Evolutionary conservation across 2,329 filamentous ascomycete species (phyloP).

Genomic region (Cytospora paraplurivora): DNA sequence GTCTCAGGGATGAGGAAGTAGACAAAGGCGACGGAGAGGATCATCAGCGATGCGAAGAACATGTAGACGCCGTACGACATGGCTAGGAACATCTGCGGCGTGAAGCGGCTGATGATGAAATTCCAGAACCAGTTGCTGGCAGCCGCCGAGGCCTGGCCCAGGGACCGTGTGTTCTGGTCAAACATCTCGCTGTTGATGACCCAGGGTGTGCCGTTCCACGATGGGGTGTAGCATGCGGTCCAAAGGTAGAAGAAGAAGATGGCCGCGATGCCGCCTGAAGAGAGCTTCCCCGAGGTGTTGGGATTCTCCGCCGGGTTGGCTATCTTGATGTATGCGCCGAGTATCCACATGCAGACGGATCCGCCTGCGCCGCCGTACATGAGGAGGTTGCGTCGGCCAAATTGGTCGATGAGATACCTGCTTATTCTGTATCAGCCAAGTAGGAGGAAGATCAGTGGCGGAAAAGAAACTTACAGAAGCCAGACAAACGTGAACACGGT

Average conservation of each 20-base stretch:
- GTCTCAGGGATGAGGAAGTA: conserved; percentile 68
- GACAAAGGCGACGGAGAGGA: conserved; percentile 59
- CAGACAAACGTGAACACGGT: conserved; percentile 68
- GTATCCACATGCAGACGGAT: conserved; percentile 66
- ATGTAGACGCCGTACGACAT: conserved; percentile 68
- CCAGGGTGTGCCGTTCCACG: conserved; percentile 76
- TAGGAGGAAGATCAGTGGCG: conserved; percentile 41
- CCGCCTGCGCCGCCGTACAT: conserved; percentile 63
- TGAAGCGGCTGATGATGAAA: conserved; percentile 69
- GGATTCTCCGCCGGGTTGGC: conserved; percentile 42
- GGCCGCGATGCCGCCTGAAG: conserved; percentile 55
- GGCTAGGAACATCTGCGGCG: conserved; percentile 62
- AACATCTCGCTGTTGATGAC: conserved; percentile 78
- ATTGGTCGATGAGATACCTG: conserved; percentile 63
- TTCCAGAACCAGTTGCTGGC: conserved; percentile 75
- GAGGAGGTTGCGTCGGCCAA: conserved; percentile 59
- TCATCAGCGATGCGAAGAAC: conserved; percentile 67
- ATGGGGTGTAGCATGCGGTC: conserved; percentile 71
- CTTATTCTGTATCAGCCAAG: background rate
- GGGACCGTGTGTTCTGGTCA: conserved; percentile 66
- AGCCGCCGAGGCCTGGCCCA: conserved; percentile 72
- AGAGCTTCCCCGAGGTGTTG: conserved; percentile 34
- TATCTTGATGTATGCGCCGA: conserved; percentile 61
- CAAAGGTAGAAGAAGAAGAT: conserved; percentile 76
- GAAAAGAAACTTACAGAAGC: conserved; percentile 70